These are phyloP conservation scores for Alternaria panax DNA, from an alignment of 2,329 filamentous ascomycete species.

Conservation along the genomic window DNA sequence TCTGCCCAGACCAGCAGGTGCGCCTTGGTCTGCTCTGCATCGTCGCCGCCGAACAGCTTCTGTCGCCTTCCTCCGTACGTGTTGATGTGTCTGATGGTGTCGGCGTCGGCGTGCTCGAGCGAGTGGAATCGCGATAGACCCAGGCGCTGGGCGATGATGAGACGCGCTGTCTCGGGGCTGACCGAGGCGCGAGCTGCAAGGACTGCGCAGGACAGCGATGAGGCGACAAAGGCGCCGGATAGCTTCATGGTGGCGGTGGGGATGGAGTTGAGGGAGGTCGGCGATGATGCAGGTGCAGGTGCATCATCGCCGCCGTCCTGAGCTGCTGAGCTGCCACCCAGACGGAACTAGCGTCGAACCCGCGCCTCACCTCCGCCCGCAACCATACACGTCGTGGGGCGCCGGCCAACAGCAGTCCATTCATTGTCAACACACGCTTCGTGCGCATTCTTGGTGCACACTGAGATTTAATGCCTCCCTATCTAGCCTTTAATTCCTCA, in stretches of 20 bases:
- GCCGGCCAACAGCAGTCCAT: not conserved
- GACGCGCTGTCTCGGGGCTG: slow-evolving; percentile 55
- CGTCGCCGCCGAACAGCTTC: slow-evolving; percentile 50
- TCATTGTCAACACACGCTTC: not conserved
- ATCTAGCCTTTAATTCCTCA: slow-evolving; percentile 14
- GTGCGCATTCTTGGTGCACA: not conserved
- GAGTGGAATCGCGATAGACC: slow-evolving; percentile 59
- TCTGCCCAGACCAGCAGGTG: slow-evolving; percentile 53
- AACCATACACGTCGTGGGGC: not conserved
- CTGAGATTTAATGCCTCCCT: slow-evolving; percentile 28
- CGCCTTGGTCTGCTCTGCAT: slow-evolving; percentile 28
- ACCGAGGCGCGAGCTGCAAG: slow-evolving; percentile 43
- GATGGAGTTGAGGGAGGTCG: slow-evolving; percentile 23
- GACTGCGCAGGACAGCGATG: slow-evolving; percentile 51
- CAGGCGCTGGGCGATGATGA: slow-evolving; percentile 60
- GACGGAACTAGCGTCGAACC: slow-evolving; percentile 16
- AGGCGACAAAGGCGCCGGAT: slow-evolving; percentile 48
- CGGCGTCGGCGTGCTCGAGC: slow-evolving; percentile 50
- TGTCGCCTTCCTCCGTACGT: slow-evolving; percentile 52
- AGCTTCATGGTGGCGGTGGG: slow-evolving; percentile 55
- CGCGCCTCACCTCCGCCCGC: slow-evolving; percentile 23
- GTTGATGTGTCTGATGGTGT: slow-evolving; percentile 57
- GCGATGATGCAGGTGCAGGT: slow-evolving; percentile 35
- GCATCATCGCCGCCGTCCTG: slow-evolving; percentile 6
- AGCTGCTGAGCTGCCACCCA: slow-evolving; percentile 18